Percentiles rank a stretch among this genome's conserved stretches.
phyloP scores from a whole-genome alignment of 495 filamentous ascomycete species.

The Lepidopterella palustris region DNA sequence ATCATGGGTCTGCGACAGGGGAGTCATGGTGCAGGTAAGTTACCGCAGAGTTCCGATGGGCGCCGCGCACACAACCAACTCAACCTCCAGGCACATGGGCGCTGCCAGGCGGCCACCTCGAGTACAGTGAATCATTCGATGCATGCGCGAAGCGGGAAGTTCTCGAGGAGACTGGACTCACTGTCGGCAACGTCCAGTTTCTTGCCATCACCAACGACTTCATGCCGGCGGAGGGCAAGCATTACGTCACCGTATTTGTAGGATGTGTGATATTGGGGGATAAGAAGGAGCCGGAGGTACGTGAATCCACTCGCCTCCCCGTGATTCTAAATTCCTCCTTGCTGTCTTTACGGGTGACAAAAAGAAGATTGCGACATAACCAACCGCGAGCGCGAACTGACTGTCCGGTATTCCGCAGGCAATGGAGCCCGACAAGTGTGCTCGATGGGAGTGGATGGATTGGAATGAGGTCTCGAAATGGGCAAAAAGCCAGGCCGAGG shows the following conservation, averaged over 20 bases:
- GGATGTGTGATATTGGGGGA: slow-evolving; percentile 40
- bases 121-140: slow-evolving; percentile 54
- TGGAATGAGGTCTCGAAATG: slow-evolving; percentile 43
- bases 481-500: slow-evolving; percentile 31
- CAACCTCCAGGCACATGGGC: slow-evolving; percentile 47
- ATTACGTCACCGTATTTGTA: slow-evolving; percentile 64
- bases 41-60: not conserved
- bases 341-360: not conserved
- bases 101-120: slow-evolving; percentile 64
- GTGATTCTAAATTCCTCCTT: not conserved
- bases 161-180: slow-evolving; percentile 60
- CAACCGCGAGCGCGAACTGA: not conserved
- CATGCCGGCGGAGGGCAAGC: slow-evolving; percentile 47
- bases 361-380: not conserved
- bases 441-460: slow-evolving; percentile 53
- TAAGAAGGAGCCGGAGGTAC: slow-evolving; percentile 45
- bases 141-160: slow-evolving; percentile 57
- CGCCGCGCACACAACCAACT: not conserved
- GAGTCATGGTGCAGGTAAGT: slow-evolving; percentile 32
- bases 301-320: slow-evolving; percentile 24
- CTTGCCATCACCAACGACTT: slow-evolving; percentile 55
- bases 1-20: slow-evolving; percentile 31
- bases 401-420: slow-evolving; percentile 12
- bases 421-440: slow-evolving; percentile 61
- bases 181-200: slow-evolving; percentile 42